These are phyloP conservation scores for Schizochytrium sp. DNA, from an alignment of 108 stramenopile genomes.

Conservation along the genomic window DNA sequence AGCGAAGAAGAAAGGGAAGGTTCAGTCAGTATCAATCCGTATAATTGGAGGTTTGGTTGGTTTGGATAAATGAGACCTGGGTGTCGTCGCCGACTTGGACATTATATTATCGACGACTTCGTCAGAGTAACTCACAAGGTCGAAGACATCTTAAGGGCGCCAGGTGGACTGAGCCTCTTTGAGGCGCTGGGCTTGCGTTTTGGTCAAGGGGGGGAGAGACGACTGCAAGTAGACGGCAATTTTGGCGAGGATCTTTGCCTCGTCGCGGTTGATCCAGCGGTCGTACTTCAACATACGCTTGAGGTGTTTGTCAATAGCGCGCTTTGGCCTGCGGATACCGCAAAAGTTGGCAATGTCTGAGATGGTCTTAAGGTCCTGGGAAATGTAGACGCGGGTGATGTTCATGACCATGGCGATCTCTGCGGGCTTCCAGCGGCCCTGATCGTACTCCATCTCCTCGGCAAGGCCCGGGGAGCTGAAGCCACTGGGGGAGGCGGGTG, in stretches of 20 bases:
- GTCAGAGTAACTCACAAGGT: neutral
- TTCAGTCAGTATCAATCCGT: too few relatives aligned
- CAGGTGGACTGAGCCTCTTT: constrained; percentile 24
- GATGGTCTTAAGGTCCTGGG: constrained; percentile 58
- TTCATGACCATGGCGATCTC: constrained; percentile 56
- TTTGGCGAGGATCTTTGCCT: constrained; percentile 21
- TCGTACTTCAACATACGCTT: constrained; percentile 60
- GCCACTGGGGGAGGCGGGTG: neutral
- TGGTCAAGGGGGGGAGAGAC: constrained; percentile 16
- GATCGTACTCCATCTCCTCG: constrained; percentile 54
- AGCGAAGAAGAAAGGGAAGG: too few relatives aligned
- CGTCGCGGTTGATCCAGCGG: constrained; percentile 18
- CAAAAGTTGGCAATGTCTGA: constrained; percentile 46
- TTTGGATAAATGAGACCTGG: too few relatives aligned
- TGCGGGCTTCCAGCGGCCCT: constrained; percentile 59
- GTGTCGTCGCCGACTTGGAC: too few relatives aligned
- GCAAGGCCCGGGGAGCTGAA: constrained; percentile 32
- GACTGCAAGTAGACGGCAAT: neutral
- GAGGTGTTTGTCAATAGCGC: constrained; percentile 51
- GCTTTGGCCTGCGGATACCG: constrained; percentile 27
- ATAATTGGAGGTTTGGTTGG: too few relatives aligned
- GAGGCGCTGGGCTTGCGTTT: neutral
- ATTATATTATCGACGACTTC: too few relatives aligned
- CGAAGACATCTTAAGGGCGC: neutral
- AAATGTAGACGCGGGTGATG: constrained; percentile 37